phyloP scores from a whole-genome alignment of 1,139 yeast species.

The Pichia inconspicua region DNA sequence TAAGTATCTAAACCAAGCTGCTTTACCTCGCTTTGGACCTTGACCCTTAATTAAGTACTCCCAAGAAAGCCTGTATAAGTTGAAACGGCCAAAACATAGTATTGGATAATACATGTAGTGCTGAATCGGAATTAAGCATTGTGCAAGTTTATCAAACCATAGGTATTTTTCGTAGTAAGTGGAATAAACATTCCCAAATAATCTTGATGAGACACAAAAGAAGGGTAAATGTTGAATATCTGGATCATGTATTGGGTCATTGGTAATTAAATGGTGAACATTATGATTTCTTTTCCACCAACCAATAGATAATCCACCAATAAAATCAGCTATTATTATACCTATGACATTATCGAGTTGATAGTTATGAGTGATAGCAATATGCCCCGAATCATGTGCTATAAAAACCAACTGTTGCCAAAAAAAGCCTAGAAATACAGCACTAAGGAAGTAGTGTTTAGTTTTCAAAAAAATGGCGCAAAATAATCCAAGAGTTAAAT shows the following conservation, averaged over 20 bases:
- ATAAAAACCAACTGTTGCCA: conserved; percentile 90
- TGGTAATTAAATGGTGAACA: conserved; percentile 81
- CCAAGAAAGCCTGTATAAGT: conserved; percentile 77
- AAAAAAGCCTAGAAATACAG: conserved; percentile 59
- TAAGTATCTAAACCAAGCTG: conserved; percentile 78
- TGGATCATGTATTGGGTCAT: conserved; percentile 90
- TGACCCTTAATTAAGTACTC: conserved; percentile 58
- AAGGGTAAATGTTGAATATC: conserved; percentile 91
- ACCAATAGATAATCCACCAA: conserved; percentile 84
- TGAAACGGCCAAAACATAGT: conserved; percentile 77
- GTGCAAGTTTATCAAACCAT: conserved; percentile 61
- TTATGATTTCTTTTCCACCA: conserved; percentile 96
- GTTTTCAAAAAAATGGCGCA: conserved; percentile 44
- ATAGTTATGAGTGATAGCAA: conserved; percentile 73
- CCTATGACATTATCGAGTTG: conserved; percentile 74
- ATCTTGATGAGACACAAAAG: conserved; percentile 72
- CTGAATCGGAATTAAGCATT: conserved; percentile 52
- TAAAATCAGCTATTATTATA: conserved; percentile 61
- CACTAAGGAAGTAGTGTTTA: conserved; percentile 47
- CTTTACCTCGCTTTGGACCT: conserved; percentile 75
- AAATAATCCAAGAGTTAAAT: conserved; percentile 43
- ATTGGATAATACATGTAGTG: conserved; percentile 70
- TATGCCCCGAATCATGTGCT: conserved; percentile 88
- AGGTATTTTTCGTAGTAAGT: conserved; percentile 67
- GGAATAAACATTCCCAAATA: conserved; percentile 63